Evolutionary conservation across 2,329 filamentous ascomycete genomes (phyloP).

Genomic region (Sordariomycetes sp.): DNA sequence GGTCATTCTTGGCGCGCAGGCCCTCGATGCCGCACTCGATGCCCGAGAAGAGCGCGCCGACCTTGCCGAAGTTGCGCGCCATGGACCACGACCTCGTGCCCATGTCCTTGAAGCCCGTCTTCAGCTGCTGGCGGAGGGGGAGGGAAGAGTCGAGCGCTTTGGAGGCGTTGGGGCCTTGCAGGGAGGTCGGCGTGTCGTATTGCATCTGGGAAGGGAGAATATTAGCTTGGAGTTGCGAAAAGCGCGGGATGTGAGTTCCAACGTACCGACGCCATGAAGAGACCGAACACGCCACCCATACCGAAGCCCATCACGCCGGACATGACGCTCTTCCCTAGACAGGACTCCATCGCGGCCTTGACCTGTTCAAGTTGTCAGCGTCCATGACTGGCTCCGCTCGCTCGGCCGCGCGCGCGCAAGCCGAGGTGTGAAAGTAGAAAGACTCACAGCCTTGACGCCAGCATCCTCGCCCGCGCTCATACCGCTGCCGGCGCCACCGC

Average conservation of each 20-base stretch:
- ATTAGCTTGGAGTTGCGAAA: background rate
- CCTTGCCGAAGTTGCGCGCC: slow-evolving; percentile 90
- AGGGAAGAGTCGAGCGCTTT: slow-evolving; percentile 46
- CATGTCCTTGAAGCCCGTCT: slow-evolving; percentile 89
- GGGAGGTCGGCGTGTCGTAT: slow-evolving; percentile 72
- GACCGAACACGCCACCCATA: slow-evolving; percentile 84
- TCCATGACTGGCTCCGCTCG: slow-evolving; percentile 1
- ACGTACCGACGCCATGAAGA: slow-evolving; percentile 95
- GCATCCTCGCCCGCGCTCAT: slow-evolving; percentile 33
- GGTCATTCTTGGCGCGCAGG: slow-evolving; percentile 84
- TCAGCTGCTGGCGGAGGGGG: slow-evolving; percentile 76
- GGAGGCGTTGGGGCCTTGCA: slow-evolving; percentile 22
- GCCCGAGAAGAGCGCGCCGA: slow-evolving; percentile 82
- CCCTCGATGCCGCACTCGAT: slow-evolving; percentile 97
- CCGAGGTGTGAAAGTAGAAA: slow-evolving; percentile 2
- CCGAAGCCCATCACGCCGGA: slow-evolving; percentile 91
- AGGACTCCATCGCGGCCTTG: slow-evolving; percentile 83
- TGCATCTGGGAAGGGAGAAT: slow-evolving; percentile 60
- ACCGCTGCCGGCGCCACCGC: slow-evolving; percentile 10
- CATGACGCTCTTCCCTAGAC: slow-evolving; percentile 78
- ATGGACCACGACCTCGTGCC: slow-evolving; percentile 71
- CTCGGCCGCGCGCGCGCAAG: too few species aligned
- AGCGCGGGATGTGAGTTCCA: slow-evolving; percentile 1
- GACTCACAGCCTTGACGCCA: slow-evolving; percentile 38
- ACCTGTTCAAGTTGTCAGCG: slow-evolving; percentile 41